Conservation (phyloP, 257 asterid species). For the Petunia axillaris region DNA sequence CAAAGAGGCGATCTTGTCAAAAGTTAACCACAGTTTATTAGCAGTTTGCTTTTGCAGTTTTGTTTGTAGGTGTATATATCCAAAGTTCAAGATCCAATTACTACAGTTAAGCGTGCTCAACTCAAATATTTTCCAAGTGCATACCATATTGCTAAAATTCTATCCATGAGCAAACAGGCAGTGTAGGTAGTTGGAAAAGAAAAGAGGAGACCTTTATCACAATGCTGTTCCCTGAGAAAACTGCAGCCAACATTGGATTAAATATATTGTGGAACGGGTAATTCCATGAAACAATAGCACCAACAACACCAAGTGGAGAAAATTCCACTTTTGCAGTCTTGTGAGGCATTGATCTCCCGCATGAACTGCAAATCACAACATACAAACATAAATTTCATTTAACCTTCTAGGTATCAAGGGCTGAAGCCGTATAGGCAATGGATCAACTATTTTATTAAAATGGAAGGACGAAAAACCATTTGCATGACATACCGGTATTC, state of each 20-base stretch:
- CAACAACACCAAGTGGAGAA: slow-evolving; percentile 94
- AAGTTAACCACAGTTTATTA: slow-evolving; percentile 20
- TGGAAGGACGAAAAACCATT: neutral
- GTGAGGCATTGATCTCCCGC: slow-evolving; percentile 98
- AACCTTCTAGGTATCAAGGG: slow-evolving; percentile 18
- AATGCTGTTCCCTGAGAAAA: slow-evolving; percentile 94
- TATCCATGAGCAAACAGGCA: slow-evolving; percentile 23
- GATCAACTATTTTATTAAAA: neutral
- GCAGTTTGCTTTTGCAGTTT: slow-evolving; percentile 7
- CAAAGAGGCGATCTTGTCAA: slow-evolving; percentile 26
- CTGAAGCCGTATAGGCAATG: neutral
- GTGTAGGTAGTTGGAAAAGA: slow-evolving; percentile 5
- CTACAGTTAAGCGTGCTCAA: neutral
- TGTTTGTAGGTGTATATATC: neutral
- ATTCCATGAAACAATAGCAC: slow-evolving; percentile 99
- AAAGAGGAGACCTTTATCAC: slow-evolving; percentile 74
- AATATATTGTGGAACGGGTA: slow-evolving; percentile 98
- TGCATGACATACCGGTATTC: slow-evolving; percentile 67
- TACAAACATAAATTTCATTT: slow-evolving; percentile 24
- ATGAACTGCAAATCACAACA: slow-evolving; percentile 58
- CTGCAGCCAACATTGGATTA: slow-evolving; percentile 98
- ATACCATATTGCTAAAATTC: neutral
- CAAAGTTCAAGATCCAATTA: slow-evolving; percentile 6
- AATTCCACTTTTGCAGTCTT: slow-evolving; percentile 94
- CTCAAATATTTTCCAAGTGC: slow-evolving; percentile 6